Percentiles rank a stretch among this genome's conserved stretches.
Conservation (phyloP, 2,329 filamentous ascomycete species). For the Pseudocercospora macadamiae region DNA sequence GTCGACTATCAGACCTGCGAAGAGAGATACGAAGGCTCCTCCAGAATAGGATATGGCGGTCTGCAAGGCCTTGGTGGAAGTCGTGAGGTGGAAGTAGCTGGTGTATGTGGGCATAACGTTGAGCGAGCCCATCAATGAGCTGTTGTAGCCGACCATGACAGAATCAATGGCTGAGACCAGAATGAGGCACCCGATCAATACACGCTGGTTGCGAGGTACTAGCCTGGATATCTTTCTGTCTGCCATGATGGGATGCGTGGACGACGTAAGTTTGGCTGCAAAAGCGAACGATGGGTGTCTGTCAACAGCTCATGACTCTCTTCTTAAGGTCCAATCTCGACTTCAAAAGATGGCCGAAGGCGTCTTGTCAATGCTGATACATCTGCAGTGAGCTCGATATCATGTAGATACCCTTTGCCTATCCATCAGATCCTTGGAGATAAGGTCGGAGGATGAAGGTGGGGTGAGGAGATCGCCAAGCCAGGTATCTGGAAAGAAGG, state of each 20-base stretch:
- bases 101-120: constrained; percentile 11
- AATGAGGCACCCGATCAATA: not conserved
- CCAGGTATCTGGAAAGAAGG: no score
- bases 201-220: not conserved
- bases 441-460: not conserved
- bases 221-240: not conserved
- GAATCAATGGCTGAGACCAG: constrained; percentile 8
- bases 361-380: no score
- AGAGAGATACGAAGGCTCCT: not conserved
- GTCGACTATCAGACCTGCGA: constrained; percentile 1
- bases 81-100: constrained; percentile 42
- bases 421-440: not conserved
- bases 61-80: constrained; percentile 53
- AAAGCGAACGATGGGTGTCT: no score
- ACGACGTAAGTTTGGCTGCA: no score
- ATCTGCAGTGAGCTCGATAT: not conserved
- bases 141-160: constrained; percentile 9
- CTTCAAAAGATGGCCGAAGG: no score
- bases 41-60: constrained; percentile 3
- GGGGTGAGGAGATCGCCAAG: no score
- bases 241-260: not conserved
- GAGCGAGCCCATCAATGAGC: constrained; percentile 7
- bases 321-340: no score
- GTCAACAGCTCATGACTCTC: no score
- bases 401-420: not conserved